phyloP scores from a whole-genome alignment of 2,329 filamentous ascomycete genomes.

The Penicillium capsulatum region DNA sequence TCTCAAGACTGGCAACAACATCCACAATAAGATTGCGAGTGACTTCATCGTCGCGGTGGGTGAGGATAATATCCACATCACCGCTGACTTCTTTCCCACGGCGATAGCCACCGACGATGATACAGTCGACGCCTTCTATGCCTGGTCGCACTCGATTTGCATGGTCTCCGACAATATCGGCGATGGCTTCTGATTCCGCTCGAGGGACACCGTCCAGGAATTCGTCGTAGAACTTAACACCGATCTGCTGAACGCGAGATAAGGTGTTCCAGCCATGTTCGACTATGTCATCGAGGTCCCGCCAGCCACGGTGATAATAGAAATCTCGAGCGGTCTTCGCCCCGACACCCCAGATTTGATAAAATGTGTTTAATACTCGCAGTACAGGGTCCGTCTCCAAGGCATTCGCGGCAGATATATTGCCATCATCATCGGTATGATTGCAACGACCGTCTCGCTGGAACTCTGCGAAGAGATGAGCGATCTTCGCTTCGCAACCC shows the following conservation, averaged over 20 bases:
- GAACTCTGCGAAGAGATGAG: conserved; percentile 73
- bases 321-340: conserved; percentile 76
- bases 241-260: conserved; percentile 82
- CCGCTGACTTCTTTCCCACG: conserved; percentile 69
- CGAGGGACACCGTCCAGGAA: conserved; percentile 69
- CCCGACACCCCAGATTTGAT: conserved; percentile 88
- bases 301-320: conserved; percentile 70
- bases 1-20: conserved; percentile 68
- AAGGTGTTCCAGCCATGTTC: conserved; percentile 74
- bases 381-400: conserved; percentile 63
- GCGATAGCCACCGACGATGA: conserved; percentile 76
- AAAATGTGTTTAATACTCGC: conserved; percentile 64
- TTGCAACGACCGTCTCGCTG: conserved; percentile 38
- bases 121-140: conserved; percentile 48
- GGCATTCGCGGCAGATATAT: conserved; percentile 60
- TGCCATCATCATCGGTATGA: conserved; percentile 45
- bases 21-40: conserved; percentile 68
- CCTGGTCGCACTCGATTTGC: conserved; percentile 60
- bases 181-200: conserved; percentile 67
- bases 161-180: conserved; percentile 58
- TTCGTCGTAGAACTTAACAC: conserved; percentile 89
- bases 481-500: conserved; percentile 77
- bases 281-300: conserved; percentile 78
- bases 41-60: conserved; percentile 65
- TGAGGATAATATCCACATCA: conserved; percentile 83